phyloP scores from a whole-genome alignment of 2,329 filamentous ascomycete species.

The Mycogone perniciosa region DNA sequence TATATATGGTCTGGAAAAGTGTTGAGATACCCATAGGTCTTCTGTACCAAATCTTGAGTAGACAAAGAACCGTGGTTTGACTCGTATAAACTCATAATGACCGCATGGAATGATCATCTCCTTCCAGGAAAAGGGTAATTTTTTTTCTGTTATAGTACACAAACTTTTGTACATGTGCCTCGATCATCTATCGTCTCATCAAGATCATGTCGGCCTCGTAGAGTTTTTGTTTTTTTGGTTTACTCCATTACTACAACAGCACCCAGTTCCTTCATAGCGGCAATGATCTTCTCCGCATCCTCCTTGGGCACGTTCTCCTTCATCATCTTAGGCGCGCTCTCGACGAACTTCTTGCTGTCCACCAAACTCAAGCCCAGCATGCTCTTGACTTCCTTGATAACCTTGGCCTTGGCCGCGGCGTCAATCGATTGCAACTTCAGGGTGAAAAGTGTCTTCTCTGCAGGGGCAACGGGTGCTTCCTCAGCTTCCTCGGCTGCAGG shows the following conservation, averaged over 20 bases:
- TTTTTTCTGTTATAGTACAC: constrained; percentile 33
- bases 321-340: constrained; percentile 96
- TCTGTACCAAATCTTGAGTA: neutral
- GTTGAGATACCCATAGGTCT: constrained; percentile 25
- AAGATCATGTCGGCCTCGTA: constrained; percentile 11
- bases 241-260: constrained; percentile 90
- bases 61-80: constrained; percentile 4
- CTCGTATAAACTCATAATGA: neutral
- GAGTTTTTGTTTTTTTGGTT: constrained; percentile 17
- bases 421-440: constrained; percentile 92
- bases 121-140: constrained; percentile 11
- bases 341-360: constrained; percentile 99
- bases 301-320: constrained; percentile 99
- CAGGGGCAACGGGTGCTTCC: constrained; percentile 78
- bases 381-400: constrained; percentile 99
- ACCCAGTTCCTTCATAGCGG: constrained; percentile 86
- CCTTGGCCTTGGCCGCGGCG: constrained; percentile 84
- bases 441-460: constrained; percentile 97
- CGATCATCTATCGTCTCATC: constrained; percentile 28
- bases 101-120: neutral
- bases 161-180: constrained; percentile 34
- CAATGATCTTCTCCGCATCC: constrained; percentile 97
- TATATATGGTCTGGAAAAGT: neutral
- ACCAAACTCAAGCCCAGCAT: constrained; percentile 93
- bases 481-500: constrained; percentile 73